These are phyloP conservation scores for Calycina marina DNA, from an alignment of 2,329 filamentous ascomycete genomes.

Conservation along the genomic window DNA sequence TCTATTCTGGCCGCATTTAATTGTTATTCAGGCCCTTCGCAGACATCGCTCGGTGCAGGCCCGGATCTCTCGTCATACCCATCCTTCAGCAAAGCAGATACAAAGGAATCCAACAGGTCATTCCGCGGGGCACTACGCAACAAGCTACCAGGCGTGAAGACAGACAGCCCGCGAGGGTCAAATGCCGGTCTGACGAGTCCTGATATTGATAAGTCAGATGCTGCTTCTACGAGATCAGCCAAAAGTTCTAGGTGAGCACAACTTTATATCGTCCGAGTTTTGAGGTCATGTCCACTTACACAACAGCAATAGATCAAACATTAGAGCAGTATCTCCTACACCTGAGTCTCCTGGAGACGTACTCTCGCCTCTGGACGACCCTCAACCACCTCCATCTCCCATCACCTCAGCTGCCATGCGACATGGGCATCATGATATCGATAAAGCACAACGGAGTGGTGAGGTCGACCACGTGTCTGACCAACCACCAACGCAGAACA, in stretches of 20 bases:
- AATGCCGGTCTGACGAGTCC: constrained; percentile 39
- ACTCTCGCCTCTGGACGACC: constrained; percentile 33
- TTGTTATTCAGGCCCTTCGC: constrained; percentile 9
- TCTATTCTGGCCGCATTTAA: background rate
- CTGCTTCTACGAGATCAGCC: constrained; percentile 58
- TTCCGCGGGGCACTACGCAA: constrained; percentile 65
- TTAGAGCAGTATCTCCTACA: constrained; percentile 14
- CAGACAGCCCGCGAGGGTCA: constrained; percentile 73
- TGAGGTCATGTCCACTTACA: too few species aligned
- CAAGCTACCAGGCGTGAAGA: constrained; percentile 67
- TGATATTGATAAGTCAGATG: constrained; percentile 58
- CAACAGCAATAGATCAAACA: too few species aligned
- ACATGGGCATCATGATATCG: constrained; percentile 61
- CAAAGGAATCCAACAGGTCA: constrained; percentile 79
- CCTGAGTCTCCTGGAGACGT: constrained; percentile 23
- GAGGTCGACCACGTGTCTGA: constrained; percentile 95
- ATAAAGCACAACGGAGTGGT: constrained; percentile 67
- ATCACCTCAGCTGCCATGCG: constrained; percentile 64
- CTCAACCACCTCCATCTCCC: constrained; percentile 67
- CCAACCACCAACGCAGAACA: constrained; percentile 58
- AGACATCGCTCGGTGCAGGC: constrained; percentile 18
- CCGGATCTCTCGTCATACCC: constrained; percentile 62
- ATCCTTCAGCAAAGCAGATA: constrained; percentile 84
- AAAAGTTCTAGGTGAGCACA: constrained; percentile 39
- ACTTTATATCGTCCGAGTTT: too few species aligned